Base-by-base conservation (phyloP, 73 alveolate species). In the Urostyla sp. region DNA sequence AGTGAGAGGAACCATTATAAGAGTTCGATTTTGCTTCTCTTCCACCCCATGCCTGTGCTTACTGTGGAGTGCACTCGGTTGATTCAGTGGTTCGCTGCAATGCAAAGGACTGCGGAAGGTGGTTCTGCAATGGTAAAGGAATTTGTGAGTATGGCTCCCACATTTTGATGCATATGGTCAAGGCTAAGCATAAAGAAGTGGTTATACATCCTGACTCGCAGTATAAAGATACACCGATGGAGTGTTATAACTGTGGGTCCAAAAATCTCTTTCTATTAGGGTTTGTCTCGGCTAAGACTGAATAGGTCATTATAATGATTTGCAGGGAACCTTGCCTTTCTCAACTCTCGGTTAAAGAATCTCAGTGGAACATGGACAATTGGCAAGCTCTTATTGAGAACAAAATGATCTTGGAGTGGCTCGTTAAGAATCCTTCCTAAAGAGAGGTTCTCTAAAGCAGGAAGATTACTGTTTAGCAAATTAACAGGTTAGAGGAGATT, bases 191-290 rank as follows among this genome's bases (percentile, higher is more conserved):
- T 75, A 95, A 95, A 77, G 96, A 93, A 87, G 94, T 96, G 1
- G 77, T 79, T 51, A 48, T 95, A 75, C 98, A 96, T 67, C 94
- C 94, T 21, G 94, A 85, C 40, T 90, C 98, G 10, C 93, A 93
- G 24, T 81, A 95, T 16, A 98, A 98, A 13, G 99, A 96, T 53
- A 91, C 95, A 36, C 51, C 74, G 51, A 76, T 96, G 32, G 99
- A 96, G 77, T 96, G 99, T 92, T 96, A 93, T 90, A 79, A 91
- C 55, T 96, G 99, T 60, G 75, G 94, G 24, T 85, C 94, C 75
- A 93, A 91, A 85, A 96, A 91, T 76, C 91, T 96, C 45, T 96
- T 96, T 82, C 72, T 93, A 67, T 93, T 96, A 35, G 99, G 99
- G 43, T 85, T 91, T 59, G 90, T 92, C 53, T 87, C 94, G 20